Base-by-base conservation (phyloP, 2,329 filamentous ascomycete genomes). In the Neofusicoccum kwambonambiense region DNA sequence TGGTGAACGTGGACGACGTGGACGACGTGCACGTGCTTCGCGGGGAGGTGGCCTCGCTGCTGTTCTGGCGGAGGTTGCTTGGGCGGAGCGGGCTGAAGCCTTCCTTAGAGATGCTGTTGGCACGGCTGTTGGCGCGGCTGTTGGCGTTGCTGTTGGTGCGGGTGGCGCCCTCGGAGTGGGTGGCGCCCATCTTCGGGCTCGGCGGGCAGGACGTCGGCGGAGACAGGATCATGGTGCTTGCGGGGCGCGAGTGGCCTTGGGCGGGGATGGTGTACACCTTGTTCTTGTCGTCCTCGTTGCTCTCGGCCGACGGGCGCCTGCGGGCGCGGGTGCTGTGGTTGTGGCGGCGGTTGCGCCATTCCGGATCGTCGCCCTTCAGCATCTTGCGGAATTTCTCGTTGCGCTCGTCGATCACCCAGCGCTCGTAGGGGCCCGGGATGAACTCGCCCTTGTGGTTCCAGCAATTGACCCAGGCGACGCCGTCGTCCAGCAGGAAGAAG, bases 401-500 rank as follows among this genome's bases (percentile, higher is more conserved):
- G 60, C 76, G 73, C 41, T 75, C 66, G 65, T 83, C 81, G 51
- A 81, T 73, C 67, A 75, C 78, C 81, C 81, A 84, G 52, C 81
- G 79, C 62, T 80, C 79, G 69, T 83, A 83, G 3, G 81, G 81
- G 1, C 81, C 81, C 3, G 80, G 80, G 49, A 83, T 79, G 70
- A 84, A 84, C n/a, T 74, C 76, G 62, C 80, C 81, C 45, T 81
- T 72, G 22, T 77, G 73, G 68, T 83, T 81, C 81, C 81, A 83
- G 67, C 79, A 81, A 44, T 80, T 76, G 42, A 84, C 81, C 81
- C 81, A 84, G 62, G 79, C 77, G 51, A 79, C 70, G 41, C 78
- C 80, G 56, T 83, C 79, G 64, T 84, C 82, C 34, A 84, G 77
- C 12, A 74, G 77, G 73, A 84, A 83, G 73, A 83, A 84, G 64